Percentiles rank a stretch among this genome's conserved stretches.
These are phyloP conservation scores for Rosa persica DNA, from an alignment of 306 rosid species.

Conservation along the genomic window DNA sequence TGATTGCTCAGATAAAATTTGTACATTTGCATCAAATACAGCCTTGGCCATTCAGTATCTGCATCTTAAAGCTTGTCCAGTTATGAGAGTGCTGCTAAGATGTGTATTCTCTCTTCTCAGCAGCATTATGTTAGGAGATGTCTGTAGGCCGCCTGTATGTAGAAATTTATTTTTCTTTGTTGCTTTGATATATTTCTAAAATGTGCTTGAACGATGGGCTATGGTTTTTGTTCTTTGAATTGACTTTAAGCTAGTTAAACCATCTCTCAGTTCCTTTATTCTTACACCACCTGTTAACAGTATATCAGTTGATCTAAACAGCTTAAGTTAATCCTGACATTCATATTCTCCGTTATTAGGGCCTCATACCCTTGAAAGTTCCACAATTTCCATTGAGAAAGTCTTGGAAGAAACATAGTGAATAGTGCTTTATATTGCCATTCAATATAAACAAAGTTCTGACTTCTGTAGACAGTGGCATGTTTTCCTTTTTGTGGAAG, in stretches of 20 bases:
- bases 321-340: too few relatives aligned
- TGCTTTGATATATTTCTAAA: neutral
- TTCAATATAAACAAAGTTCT: too few relatives aligned
- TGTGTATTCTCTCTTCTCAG: neutral
- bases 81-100: neutral
- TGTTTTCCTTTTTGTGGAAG: conserved; percentile 7
- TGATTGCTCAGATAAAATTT: neutral
- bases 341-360: too few relatives aligned
- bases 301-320: too few relatives aligned
- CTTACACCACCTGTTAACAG: too few relatives aligned
- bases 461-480: neutral
- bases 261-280: too few relatives aligned
- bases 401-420: too few relatives aligned
- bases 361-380: too few relatives aligned
- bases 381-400: too few relatives aligned
- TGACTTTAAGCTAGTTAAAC: neutral
- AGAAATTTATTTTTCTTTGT: too few relatives aligned
- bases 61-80: neutral
- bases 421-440: too few relatives aligned
- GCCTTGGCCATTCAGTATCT: neutral
- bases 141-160: neutral
- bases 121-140: neutral
- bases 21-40: too few relatives aligned
- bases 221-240: neutral
- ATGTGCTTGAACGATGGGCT: neutral